Percentiles rank a stretch among this genome's conserved stretches.
These are phyloP conservation scores for Salix viminalis DNA, from an alignment of 345 rosid genomes.

Conservation along the genomic window DNA sequence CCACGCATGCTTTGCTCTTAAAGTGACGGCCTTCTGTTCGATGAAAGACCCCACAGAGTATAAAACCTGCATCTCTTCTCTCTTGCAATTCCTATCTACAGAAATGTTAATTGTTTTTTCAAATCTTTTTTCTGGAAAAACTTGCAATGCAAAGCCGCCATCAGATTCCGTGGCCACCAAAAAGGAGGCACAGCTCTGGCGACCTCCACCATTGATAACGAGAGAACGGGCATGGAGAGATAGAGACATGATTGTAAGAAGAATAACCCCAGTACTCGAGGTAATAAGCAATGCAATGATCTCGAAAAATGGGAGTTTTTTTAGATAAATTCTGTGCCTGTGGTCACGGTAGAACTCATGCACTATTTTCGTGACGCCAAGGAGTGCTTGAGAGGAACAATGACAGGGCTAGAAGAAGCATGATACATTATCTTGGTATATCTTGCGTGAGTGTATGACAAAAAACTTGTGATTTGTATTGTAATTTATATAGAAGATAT, in stretches of 20 bases:
- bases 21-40: not conserved
- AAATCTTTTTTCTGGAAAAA: not conserved
- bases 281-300: no score
- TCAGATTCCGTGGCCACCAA: slow-evolving; percentile 8
- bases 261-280: not conserved
- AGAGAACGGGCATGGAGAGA: not conserved
- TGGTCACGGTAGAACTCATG: not conserved
- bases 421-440: not conserved
- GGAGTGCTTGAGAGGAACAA: not conserved
- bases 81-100: not conserved
- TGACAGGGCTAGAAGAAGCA: not conserved
- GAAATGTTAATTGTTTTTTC: not conserved
- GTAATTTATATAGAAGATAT: no score
- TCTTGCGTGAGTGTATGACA: no score
- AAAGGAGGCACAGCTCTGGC: slow-evolving; percentile 2
- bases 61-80: not conserved
- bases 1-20: slow-evolving; percentile 27
- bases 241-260: slow-evolving; percentile 2
- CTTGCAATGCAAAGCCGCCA: slow-evolving; percentile 1
- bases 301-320: not conserved
- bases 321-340: not conserved
- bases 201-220: slow-evolving; percentile 17
- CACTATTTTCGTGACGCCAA: not conserved
- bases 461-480: no score
- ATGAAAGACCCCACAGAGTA: not conserved